Evolutionary conservation across 2,329 filamentous ascomycete species (phyloP).

Genomic region (Aspergillus ochraceus): DNA sequence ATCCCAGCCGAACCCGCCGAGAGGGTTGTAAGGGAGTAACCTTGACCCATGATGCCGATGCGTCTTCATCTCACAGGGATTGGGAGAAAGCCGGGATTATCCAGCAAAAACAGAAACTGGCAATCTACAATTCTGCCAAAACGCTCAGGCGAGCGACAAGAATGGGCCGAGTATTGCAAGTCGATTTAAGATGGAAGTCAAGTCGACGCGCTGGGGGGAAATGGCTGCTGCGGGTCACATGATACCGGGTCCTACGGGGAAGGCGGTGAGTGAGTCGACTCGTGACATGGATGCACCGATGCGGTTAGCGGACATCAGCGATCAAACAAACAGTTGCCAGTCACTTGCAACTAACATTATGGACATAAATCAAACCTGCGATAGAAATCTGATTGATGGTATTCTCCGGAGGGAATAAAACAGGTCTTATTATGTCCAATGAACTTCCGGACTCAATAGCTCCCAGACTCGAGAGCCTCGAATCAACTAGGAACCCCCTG

Average conservation of each 20-base stretch:
- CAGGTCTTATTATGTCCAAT: too few species aligned
- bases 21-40: conserved; percentile 88
- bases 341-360: too few species aligned
- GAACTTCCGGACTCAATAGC: too few species aligned
- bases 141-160: not conserved
- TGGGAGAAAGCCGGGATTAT: not conserved
- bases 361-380: not conserved
- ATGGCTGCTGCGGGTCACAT: conserved; percentile 6
- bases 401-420: too few species aligned
- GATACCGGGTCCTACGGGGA: not conserved
- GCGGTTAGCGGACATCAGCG: not conserved
- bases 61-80: conserved; percentile 29
- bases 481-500: not conserved
- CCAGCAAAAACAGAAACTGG: not conserved
- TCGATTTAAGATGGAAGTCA: conserved; percentile 2
- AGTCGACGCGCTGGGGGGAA: conserved; percentile 6
- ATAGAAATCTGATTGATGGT: too few species aligned
- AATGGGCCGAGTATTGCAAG: not conserved
- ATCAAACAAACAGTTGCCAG: not conserved
- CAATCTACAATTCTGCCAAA: not conserved
- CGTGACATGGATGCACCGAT: not conserved
- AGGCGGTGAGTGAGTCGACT: conserved; percentile 6
- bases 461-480: too few species aligned
- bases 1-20: conserved; percentile 91
- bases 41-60: conserved; percentile 77